Evolutionary conservation across 1,139 yeast genomes (phyloP).

Genomic region (Trichomonascaceae sp.): DNA sequence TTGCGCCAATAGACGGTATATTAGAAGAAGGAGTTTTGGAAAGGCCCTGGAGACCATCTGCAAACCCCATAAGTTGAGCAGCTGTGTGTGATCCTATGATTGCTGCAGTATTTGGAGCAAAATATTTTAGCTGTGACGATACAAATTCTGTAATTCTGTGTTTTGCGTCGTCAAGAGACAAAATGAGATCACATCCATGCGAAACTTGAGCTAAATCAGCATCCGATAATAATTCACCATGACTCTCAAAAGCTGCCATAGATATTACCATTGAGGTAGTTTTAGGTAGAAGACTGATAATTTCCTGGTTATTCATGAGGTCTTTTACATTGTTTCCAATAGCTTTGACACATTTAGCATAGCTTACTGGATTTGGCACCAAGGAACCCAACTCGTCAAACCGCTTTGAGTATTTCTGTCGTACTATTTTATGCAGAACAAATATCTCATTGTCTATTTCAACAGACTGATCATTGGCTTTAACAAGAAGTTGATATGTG

Average conservation of each 20-base stretch:
- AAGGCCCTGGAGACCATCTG: slow-evolving; percentile 67
- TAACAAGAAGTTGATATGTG: slow-evolving; percentile 47
- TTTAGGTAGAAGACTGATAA: slow-evolving; percentile 43
- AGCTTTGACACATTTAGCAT: slow-evolving; percentile 47
- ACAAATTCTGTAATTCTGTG: slow-evolving; percentile 47
- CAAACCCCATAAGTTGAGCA: slow-evolving; percentile 62
- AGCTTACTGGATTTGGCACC: slow-evolving; percentile 59
- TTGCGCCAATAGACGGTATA: slow-evolving; percentile 69
- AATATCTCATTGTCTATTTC: slow-evolving; percentile 54
- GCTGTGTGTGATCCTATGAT: slow-evolving; percentile 70
- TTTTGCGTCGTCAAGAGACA: slow-evolving; percentile 43
- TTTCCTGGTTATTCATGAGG: slow-evolving; percentile 32
- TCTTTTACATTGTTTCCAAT: slow-evolving; percentile 47
- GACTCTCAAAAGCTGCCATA: slow-evolving; percentile 59
- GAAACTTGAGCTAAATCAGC: slow-evolving; percentile 38
- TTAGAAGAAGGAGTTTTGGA: slow-evolving; percentile 79
- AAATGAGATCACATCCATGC: slow-evolving; percentile 44
- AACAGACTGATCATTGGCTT: slow-evolving; percentile 51
- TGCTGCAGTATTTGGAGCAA: slow-evolving; percentile 78
- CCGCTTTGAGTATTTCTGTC: slow-evolving; percentile 49
- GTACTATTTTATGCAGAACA: slow-evolving; percentile 46
- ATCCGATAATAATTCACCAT: slow-evolving; percentile 32
- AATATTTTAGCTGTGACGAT: slow-evolving; percentile 46
- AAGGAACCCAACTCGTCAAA: slow-evolving; percentile 70
- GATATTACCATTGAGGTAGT: slow-evolving; percentile 68